Conservation (phyloP, 495 filamentous ascomycete genomes). For the Coniosporium apollinis region DNA sequence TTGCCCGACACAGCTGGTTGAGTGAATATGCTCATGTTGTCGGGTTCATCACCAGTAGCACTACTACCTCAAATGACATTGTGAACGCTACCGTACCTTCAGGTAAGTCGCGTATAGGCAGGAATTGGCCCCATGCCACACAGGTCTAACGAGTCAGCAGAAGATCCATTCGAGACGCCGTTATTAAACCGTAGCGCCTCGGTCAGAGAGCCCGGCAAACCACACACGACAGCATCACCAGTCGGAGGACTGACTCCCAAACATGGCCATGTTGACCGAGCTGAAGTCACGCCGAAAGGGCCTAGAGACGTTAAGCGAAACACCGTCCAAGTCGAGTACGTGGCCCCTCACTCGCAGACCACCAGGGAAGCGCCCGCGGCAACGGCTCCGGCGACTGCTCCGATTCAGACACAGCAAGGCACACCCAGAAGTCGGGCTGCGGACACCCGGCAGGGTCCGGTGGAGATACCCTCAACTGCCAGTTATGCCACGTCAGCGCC, state of each 20-base stretch:
- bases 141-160: constrained; percentile 19
- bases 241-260: constrained; percentile 57
- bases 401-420: constrained; percentile 4
- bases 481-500: constrained; percentile 25
- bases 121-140: not conserved
- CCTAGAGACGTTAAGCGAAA: constrained; percentile 72
- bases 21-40: constrained; percentile 92
- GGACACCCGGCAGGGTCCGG: constrained; percentile 29
- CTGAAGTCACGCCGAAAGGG: constrained; percentile 47
- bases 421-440: not conserved
- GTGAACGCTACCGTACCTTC: constrained; percentile 57
- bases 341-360: constrained; percentile 76
- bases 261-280: constrained; percentile 58
- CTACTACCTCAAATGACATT: constrained; percentile 74
- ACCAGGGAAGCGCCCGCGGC: constrained; percentile 37
- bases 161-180: constrained; percentile 43
- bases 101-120: constrained; percentile 30
- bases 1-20: constrained; percentile 95
- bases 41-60: constrained; percentile 87
- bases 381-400: constrained; percentile 16
- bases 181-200: constrained; percentile 69
- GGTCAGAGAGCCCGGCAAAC: constrained; percentile 72
- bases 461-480: constrained; percentile 19
- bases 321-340: constrained; percentile 97
- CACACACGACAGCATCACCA: constrained; percentile 34